A percentile compares a stretch with the other conserved stretches of the same genome.
These are phyloP conservation scores for Vanderwaltozyma polyspora DNA, from an alignment of 805 yeast genomes.

Conservation along the genomic window DNA sequence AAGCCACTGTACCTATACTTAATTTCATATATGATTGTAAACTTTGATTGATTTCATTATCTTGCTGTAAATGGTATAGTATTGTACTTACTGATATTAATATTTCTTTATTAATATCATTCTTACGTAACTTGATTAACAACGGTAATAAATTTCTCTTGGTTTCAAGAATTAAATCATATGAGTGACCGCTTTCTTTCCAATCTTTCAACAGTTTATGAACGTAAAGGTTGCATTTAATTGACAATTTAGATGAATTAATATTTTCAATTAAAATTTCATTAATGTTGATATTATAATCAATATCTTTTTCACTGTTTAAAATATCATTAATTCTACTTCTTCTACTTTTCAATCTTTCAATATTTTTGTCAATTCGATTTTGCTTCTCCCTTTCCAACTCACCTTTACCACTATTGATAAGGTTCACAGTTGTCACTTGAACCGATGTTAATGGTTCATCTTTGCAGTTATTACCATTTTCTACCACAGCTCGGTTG, in stretches of 20 bases:
- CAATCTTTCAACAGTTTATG: constrained; percentile 29
- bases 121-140: constrained; percentile 42
- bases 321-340: background rate
- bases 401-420: background rate
- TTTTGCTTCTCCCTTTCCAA: constrained; percentile 4
- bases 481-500: background rate
- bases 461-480: background rate
- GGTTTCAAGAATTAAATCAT: constrained; percentile 33
- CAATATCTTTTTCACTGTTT: background rate
- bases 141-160: constrained; percentile 39
- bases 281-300: constrained; percentile 3
- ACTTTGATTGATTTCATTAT: constrained; percentile 17
- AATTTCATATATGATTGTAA: constrained; percentile 61
- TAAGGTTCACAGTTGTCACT: background rate
- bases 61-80: constrained; percentile 45
- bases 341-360: background rate
- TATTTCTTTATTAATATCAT: constrained; percentile 29
- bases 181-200: constrained; percentile 21
- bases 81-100: constrained; percentile 50
- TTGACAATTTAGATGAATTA: constrained; percentile 23
- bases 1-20: constrained; percentile 79
- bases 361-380: too few relatives aligned
- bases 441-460: background rate
- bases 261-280: constrained; percentile 6
- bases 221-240: constrained; percentile 33